A percentile compares a stretch with the other conserved stretches of the same genome.
These are phyloP conservation scores for Fusarium sororula DNA, from an alignment of 2,329 filamentous ascomycete genomes.

Conservation along the genomic window DNA sequence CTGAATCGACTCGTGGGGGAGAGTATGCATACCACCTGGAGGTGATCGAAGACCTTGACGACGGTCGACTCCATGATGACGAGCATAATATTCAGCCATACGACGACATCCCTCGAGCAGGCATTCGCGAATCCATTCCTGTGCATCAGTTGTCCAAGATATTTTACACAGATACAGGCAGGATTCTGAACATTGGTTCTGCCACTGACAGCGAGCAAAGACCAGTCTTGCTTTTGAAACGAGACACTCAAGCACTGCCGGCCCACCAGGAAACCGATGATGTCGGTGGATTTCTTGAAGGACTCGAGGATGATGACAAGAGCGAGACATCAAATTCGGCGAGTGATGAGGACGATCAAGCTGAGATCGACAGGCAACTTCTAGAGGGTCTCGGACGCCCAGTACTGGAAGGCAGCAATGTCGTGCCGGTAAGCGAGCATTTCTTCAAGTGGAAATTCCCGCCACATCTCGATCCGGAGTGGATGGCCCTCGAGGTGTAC, in stretches of 20 bases:
- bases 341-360: conserved; percentile 48
- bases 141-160: conserved; percentile 79
- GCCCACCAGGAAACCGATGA: not conserved
- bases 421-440: not conserved
- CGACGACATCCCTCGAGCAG: conserved; percentile 54
- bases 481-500: conserved; percentile 90
- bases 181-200: conserved; percentile 80
- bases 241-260: conserved; percentile 35
- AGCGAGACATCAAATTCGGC: conserved; percentile 23
- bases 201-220: conserved; percentile 58
- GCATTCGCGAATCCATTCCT: conserved; percentile 63
- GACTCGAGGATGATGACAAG: conserved; percentile 39
- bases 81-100: conserved; percentile 48
- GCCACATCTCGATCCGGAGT: conserved; percentile 82
- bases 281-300: conserved; percentile 53
- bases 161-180: conserved; percentile 91
- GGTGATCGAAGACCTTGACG: conserved; percentile 81
- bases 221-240: conserved; percentile 48
- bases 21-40: conserved; percentile 81
- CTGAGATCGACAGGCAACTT: conserved; percentile 58
- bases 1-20: not conserved
- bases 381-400: conserved; percentile 26
- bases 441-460: conserved; percentile 60
- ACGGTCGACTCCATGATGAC: conserved; percentile 62
- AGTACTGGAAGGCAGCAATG: not conserved